Base-by-base conservation (phyloP, 768 basidiomycete genomes). In the Lentinula lateritia region DNA sequence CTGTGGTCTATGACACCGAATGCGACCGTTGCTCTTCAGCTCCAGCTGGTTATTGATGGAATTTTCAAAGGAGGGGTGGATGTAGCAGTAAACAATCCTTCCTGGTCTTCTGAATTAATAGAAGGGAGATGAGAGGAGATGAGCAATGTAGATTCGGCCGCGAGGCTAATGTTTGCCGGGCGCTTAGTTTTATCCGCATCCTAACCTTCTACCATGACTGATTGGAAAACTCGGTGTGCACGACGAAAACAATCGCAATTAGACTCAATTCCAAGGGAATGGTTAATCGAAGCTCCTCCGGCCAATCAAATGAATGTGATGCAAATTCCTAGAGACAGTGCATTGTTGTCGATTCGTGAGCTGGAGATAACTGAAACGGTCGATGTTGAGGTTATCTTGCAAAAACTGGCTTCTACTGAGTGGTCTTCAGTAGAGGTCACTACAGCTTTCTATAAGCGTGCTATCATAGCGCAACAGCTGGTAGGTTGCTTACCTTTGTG, bases 381-480 rank as follows among this genome's bases (percentile, higher is more conserved):
- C 43, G 80, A 85, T 63, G 70, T 80, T 1, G 69, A 67, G 48
- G 42, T 65, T 38, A 54, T 88, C 5, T 73, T 88, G 8, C 56
- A 72, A 43, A 83, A 78, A 53, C 70, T 90, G 7, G 78, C 76
- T 23, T 69, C 65, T 0, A 74, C 73, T 1, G 70, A 77, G 61
- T 87, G 83, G 82, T 76, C 83, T 1, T 78, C 85, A 1, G 79
- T 83, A 2, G 79, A 81, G 20, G 86, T 88, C 6, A 83, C 83
- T 0, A 79, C 72, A 0, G 86, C 87, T 0, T 89, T 83, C 69
- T 85, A 80, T 70, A 88, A 88, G 68, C 76, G 87, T 7, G 88
- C 88, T 1, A 78, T 86, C 38, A 68, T 90, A 34, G 87, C 87
- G 2, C 87, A 90, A 12, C 87, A 89, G 67, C 71, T 89, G 35